Conservation (phyloP, 139 green algal species). For the Pseudopediastrum boryanum region DNA sequence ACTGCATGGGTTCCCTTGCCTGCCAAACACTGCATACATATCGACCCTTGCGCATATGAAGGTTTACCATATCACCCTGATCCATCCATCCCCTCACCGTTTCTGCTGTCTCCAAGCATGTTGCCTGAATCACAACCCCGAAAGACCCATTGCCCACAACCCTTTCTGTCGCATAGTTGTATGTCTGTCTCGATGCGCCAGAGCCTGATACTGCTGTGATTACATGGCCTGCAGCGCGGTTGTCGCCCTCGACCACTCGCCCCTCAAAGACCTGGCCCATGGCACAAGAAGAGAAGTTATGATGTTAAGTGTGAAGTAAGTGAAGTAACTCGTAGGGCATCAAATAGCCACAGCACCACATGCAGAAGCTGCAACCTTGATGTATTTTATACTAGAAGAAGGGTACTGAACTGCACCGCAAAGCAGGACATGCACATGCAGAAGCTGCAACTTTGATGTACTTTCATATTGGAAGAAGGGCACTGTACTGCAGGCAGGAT, state of each 20-base stretch:
- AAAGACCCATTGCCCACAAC: slow-evolving; percentile 99
- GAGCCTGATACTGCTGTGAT: slow-evolving; percentile 52
- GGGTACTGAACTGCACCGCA: too few relatives aligned
- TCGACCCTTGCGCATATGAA: too few relatives aligned
- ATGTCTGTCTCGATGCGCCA: slow-evolving; percentile 57
- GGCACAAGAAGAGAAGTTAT: too few relatives aligned
- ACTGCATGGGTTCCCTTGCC: too few relatives aligned
- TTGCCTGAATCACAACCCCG: slow-evolving; percentile 96
- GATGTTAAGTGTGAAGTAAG: too few relatives aligned
- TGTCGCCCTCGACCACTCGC: slow-evolving; percentile 25
- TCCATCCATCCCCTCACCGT: too few relatives aligned
- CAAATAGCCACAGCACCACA: neutral
- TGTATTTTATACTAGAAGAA: too few relatives aligned
- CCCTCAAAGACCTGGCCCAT: slow-evolving; percentile 39
- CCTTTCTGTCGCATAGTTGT: slow-evolving; percentile 89
- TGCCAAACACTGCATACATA: too few relatives aligned
- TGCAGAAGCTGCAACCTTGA: neutral
- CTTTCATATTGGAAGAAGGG: too few relatives aligned
- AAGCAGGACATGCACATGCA: too few relatives aligned
- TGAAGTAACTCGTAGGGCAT: neutral
- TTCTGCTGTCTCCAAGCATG: slow-evolving; percentile 93
- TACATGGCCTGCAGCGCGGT: slow-evolving; percentile 32
- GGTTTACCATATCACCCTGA: too few relatives aligned
- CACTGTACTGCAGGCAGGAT: too few relatives aligned
- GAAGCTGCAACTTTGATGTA: neutral